These are phyloP conservation scores for Suhomyces emberorum DNA, from an alignment of 805 yeast genomes.

Conservation along the genomic window DNA sequence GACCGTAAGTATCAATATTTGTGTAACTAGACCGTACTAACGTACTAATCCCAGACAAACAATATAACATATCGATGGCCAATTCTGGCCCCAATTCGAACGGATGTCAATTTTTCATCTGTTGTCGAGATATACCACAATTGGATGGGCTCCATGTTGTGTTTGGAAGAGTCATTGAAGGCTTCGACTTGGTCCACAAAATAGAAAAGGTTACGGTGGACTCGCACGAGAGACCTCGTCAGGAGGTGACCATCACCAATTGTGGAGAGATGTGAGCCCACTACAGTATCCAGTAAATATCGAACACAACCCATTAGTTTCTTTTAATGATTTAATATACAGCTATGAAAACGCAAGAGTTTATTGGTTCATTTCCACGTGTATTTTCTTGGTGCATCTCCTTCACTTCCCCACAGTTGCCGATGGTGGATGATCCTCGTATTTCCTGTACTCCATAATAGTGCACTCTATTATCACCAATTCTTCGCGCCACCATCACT, in stretches of 20 bases:
- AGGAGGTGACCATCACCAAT: slow-evolving; percentile 3
- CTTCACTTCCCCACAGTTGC: too few relatives aligned
- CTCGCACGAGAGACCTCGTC: slow-evolving; percentile 3
- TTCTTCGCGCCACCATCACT: too few relatives aligned
- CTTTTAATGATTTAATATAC: too few relatives aligned
- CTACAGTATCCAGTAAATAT: too few relatives aligned
- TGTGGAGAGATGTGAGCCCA: slow-evolving; percentile 11
- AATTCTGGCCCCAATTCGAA: slow-evolving; percentile 45
- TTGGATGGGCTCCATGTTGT: slow-evolving; percentile 49
- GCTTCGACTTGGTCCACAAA: slow-evolving; percentile 28
- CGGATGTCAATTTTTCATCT: slow-evolving; percentile 46
- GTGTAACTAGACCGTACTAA: too few relatives aligned
- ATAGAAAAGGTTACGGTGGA: slow-evolving; percentile 14
- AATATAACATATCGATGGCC: slow-evolving; percentile 35
- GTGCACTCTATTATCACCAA: too few relatives aligned
- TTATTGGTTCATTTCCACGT: too few relatives aligned
- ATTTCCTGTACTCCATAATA: too few relatives aligned
- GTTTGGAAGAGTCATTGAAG: slow-evolving; percentile 47
- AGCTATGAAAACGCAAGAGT: too few relatives aligned
- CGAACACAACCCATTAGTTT: too few relatives aligned
- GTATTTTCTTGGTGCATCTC: too few relatives aligned
- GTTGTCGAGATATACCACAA: slow-evolving; percentile 29
- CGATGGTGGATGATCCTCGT: too few relatives aligned
- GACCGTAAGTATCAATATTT: slow-evolving; percentile 15
- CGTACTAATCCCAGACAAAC: slow-evolving; percentile 16